Evolutionary conservation across 805 yeast genomes (phyloP).

Genomic region (Metschnikowia cubensis): DNA sequence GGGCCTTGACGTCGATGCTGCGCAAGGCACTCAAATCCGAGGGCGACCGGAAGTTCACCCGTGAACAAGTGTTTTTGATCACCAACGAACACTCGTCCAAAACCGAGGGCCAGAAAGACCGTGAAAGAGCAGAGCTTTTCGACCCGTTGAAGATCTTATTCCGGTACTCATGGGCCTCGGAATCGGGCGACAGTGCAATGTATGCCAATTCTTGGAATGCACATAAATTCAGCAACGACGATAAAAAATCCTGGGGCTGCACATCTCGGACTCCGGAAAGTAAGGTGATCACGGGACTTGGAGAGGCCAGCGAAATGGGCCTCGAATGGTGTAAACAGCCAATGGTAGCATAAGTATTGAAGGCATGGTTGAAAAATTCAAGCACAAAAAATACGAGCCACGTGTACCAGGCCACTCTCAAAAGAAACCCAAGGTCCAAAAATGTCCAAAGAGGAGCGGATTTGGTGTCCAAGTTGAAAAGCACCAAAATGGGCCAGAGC

Average conservation of each 20-base stretch:
- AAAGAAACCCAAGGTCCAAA: conserved; percentile 25
- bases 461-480: conserved; percentile 33
- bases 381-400: conserved; percentile 40
- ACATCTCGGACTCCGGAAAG: conserved; percentile 61
- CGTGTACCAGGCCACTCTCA: conserved; percentile 15
- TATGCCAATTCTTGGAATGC: conserved; percentile 76
- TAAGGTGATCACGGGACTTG: conserved; percentile 61
- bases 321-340: conserved; percentile 69
- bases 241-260: conserved; percentile 19
- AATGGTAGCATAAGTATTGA: conserved; percentile 61
- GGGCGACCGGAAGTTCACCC: conserved; percentile 33
- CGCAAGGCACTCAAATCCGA: conserved; percentile 30
- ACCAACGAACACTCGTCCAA: conserved; percentile 57
- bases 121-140: conserved; percentile 19
- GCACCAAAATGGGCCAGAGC: conserved; percentile 25
- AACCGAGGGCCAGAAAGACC: conserved; percentile 50
- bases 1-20: conserved; percentile 11
- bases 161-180: conserved; percentile 43
- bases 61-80: conserved; percentile 46
- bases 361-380: conserved; percentile 56
- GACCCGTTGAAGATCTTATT: conserved; percentile 49
- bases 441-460: conserved; percentile 36
- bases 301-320: conserved; percentile 54
- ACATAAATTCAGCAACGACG: conserved; percentile 43
- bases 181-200: conserved; percentile 45